These are phyloP conservation scores for Penicillium egyptiacum DNA, from an alignment of 495 filamentous ascomycete species.

Conservation along the genomic window DNA sequence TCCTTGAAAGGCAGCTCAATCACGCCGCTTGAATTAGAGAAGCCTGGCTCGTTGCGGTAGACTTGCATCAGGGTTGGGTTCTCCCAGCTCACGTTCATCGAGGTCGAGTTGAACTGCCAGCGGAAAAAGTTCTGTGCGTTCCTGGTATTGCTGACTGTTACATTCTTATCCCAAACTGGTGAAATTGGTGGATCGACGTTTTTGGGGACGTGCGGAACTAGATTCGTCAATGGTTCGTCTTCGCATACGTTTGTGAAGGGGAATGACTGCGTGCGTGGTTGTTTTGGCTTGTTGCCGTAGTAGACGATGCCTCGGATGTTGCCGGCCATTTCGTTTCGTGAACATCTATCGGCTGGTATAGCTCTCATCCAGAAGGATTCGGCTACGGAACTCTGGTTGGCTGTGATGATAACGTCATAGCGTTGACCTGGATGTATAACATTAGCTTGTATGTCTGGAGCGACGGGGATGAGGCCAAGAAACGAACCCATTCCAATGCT, in stretches of 20 bases:
- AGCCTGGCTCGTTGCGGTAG: conserved; percentile 11
- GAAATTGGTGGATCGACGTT: neutral
- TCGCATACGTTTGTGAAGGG: conserved; percentile 4
- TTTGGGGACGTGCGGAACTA: neutral
- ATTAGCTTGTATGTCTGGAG: neutral
- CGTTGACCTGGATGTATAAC: neutral
- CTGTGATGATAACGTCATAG: conserved; percentile 67
- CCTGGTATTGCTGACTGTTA: neutral
- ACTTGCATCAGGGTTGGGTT: conserved; percentile 30
- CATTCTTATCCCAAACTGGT: neutral
- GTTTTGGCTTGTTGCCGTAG: conserved; percentile 2
- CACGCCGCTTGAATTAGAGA: conserved; percentile 15
- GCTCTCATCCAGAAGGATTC: conserved; percentile 64
- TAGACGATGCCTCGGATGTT: conserved; percentile 9
- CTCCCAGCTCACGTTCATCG: conserved; percentile 29
- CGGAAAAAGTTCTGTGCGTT: conserved; percentile 18
- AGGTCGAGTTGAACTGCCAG: conserved; percentile 33
- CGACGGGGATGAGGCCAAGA: neutral
- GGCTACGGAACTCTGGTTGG: conserved; percentile 37
- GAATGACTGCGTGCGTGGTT: neutral
- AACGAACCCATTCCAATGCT: conserved; percentile 53
- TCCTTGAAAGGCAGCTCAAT: conserved; percentile 57
- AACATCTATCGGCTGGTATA: conserved; percentile 33
- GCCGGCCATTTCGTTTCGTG: conserved; percentile 8
- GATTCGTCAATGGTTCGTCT: neutral